These are phyloP conservation scores for Pseudopyrenochaeta lycopersici DNA, from an alignment of 2,329 filamentous ascomycete genomes.

Conservation along the genomic window DNA sequence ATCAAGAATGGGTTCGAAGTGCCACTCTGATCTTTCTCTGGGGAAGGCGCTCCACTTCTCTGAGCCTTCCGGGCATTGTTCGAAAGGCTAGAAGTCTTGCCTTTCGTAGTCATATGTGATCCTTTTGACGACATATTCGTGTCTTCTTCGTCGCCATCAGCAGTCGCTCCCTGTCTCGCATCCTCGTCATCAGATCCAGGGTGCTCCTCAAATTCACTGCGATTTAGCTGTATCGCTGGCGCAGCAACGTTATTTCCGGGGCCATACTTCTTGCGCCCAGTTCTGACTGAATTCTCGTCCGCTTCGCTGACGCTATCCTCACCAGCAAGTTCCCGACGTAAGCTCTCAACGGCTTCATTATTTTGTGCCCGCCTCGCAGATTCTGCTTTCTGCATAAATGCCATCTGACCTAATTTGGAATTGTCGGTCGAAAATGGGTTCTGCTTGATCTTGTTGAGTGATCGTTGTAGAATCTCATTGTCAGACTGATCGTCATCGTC, in stretches of 20 bases:
- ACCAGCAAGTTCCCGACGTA: conserved; percentile 74
- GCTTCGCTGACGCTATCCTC: conserved; percentile 64
- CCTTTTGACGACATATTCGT: conserved; percentile 18
- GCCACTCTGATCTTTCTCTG: conserved; percentile 12
- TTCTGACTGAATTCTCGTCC: conserved; percentile 64
- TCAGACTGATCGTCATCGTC: conserved; percentile 71
- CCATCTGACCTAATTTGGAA: conserved; percentile 80
- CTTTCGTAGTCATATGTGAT: conserved; percentile 13
- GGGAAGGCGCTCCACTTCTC: conserved; percentile 4
- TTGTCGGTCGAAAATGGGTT: conserved; percentile 65
- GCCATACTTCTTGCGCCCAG: conserved; percentile 77
- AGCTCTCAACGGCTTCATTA: conserved; percentile 68
- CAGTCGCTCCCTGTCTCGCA: conserved; percentile 12
- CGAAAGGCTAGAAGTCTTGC: conserved; percentile 16
- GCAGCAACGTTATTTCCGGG: conserved; percentile 51
- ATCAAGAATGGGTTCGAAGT: conserved; percentile 45
- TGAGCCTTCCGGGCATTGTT: conserved; percentile 21
- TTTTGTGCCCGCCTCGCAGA: conserved; percentile 80
- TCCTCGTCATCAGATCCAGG: conserved; percentile 58
- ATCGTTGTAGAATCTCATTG: conserved; percentile 41
- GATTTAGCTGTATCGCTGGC: conserved; percentile 40
- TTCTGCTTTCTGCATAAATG: conserved; percentile 94
- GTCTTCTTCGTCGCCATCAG: conserved; percentile 39
- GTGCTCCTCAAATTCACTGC: conserved; percentile 70
- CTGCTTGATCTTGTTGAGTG: conserved; percentile 49